Evolutionary conservation across 352 stramenopile genomes (phyloP).

Genomic region (Halophytophthora batemanensis): DNA sequence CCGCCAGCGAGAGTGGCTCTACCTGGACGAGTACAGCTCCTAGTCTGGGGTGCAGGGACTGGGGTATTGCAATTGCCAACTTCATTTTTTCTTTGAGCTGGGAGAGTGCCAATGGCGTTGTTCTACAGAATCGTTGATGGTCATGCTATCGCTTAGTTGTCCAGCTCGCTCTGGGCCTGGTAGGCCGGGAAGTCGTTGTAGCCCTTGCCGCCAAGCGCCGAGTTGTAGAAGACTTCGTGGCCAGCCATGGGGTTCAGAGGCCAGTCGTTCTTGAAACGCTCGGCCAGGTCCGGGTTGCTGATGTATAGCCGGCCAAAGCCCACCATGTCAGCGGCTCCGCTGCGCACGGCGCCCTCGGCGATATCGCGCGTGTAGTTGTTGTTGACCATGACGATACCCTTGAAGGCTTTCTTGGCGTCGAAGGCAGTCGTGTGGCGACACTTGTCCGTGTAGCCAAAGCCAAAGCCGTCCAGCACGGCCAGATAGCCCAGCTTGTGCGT

Average conservation of each 20-base stretch:
- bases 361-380: constrained; percentile 23
- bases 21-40: too few relatives aligned
- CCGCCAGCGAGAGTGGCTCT: not conserved
- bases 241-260: constrained; percentile 1
- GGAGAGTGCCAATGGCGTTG: too few relatives aligned
- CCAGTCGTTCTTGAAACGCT: constrained; percentile 10
- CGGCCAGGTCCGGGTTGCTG: constrained; percentile 27
- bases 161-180: not conserved
- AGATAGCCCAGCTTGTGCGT: constrained; percentile 27
- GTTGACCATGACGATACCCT: constrained; percentile 12
- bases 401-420: constrained; percentile 18
- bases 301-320: constrained; percentile 23
- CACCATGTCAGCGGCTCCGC: constrained; percentile 14
- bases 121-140: too few relatives aligned
- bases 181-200: constrained; percentile 12
- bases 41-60: too few relatives aligned
- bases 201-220: not conserved
- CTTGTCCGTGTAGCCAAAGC: constrained; percentile 26
- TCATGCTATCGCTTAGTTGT: not conserved
- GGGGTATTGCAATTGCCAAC: too few relatives aligned
- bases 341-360: constrained; percentile 18
- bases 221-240: constrained; percentile 10
- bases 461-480: constrained; percentile 15
- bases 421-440: constrained; percentile 4
- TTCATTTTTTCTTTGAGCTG: too few relatives aligned